Evolutionary conservation across 768 basidiomycete genomes (phyloP).

Genomic region (Hypsizygus marmoreus): DNA sequence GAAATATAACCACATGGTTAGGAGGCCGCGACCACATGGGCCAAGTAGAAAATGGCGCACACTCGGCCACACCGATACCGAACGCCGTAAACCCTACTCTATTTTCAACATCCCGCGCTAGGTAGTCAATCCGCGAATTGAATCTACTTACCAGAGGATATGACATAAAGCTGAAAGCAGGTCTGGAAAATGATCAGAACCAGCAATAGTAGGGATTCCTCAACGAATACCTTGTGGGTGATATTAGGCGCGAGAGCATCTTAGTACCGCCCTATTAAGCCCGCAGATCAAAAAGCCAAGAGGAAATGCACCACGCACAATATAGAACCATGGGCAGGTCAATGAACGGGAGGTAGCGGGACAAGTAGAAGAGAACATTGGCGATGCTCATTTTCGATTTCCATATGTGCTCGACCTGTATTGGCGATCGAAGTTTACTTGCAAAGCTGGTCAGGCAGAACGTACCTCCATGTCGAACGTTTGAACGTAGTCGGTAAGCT

Average conservation of each 20-base stretch:
- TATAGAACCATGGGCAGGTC: conserved; percentile 8
- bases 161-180: background rate
- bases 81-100: conserved; percentile 3
- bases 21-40: no score
- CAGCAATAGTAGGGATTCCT: background rate
- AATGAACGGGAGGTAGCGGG: conserved; percentile 9
- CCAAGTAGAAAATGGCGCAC: background rate
- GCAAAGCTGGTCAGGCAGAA: background rate
- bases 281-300: background rate
- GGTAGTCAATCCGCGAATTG: background rate
- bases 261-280: background rate
- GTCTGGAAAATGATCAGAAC: background rate
- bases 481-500: conserved; percentile 6
- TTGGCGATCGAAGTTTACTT: background rate
- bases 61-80: conserved; percentile 11
- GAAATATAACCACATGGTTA: background rate
- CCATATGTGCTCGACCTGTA: conserved; percentile 11
- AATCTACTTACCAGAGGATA: conserved; percentile 7
- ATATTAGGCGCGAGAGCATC: conserved; percentile 7
- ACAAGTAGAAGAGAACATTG: conserved; percentile 7
- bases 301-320: conserved; percentile 1
- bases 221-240: background rate
- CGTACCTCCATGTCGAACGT: conserved; percentile 7
- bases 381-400: conserved; percentile 7
- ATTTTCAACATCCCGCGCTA: background rate